Evolutionary conservation across 352 stramenopile genomes (phyloP), one percentile per base, ranked within the genome.

Genomic region (Phytopythium aichiense): DNA sequence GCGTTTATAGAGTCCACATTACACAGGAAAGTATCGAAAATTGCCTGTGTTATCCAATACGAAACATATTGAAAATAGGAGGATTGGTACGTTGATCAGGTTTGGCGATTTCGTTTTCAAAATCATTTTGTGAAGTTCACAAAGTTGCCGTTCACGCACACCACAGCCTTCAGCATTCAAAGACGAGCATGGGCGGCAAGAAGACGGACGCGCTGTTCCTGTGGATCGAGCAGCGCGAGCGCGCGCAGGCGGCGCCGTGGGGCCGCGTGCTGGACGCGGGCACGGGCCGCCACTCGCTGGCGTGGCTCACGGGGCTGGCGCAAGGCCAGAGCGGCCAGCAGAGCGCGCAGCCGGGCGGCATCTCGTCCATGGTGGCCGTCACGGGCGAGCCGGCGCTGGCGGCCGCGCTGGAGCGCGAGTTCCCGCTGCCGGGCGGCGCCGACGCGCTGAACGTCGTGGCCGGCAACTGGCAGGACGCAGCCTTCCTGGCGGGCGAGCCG

Each of bases 231-330:
- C 59, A 81, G 54, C 78, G 74, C 58, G 82, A 91, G 59, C 59
- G 50, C 20, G n/a, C 53, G 31, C n/a, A 53, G 22, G 54, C 20
- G 52, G 56, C 25, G 54, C 68, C 50, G 12, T 91, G 76, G 79
- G 81, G 80, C 0, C 81, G 71, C 45, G 83, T 97, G 45, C 74
- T 98, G 4, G 92, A 98, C 75, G 81, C 91, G 2, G 92, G 92
- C 20, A 98, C 92, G 1, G 92, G 92, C 25, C 72, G 77, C 58
- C 92, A 98, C 70, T 97, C 88, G 42, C 66, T 98, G 15, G 70
- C 80, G 40, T 98, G 92, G 92, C 82, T 98, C 22, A 55, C 38
- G 45, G 61, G 60, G 38, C 64, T 82, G 20, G 64, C 49, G 11
- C 68, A 70, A 16, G 64, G 68, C 33, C 53, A 59, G 15, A 11